Base-by-base conservation (phyloP, 306 rosid species). In the Myrica gale region DNA sequence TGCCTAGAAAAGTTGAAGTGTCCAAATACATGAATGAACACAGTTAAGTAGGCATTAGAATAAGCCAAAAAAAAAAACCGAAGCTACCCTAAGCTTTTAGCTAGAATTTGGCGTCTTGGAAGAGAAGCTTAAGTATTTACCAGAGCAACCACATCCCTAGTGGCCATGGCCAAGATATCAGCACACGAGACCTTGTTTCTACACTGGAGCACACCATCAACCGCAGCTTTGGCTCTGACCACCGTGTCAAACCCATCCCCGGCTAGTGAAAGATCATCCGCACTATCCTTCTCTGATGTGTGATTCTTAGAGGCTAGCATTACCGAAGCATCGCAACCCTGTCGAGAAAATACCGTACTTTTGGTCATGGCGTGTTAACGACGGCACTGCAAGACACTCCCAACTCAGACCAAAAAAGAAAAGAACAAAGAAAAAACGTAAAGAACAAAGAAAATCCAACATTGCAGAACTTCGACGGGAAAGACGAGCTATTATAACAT, bases 281-380 rank as follows among this genome's bases (percentile, higher is more conserved):
- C 57, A 76, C 85, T 84, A 39, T 92, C 89, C 81, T 86, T 90
- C 86, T 94, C 98, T 3, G 95, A 77, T 15, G 81, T 78, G 42
- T 53, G 74, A 67, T 88, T 88, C 71, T 85, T 78, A 23, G 84
- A 77, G 66, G 88, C 83, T n/a, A 94, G 84, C 68, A 94, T 70
- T 63, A 91, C 78, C 43, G 98, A 94, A 60, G 96, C 98, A 85
- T 94, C 98, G 74, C 98, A 94, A 15, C 98, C 98, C 98, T 91
- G 54, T 70, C 4, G n/a, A 26, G 11, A 60, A 21, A 62, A 37
- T 5, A 13, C n/a, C 19, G 37, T 19, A 32, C 68, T 11, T 39
- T 62, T 37, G 5, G 17, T 52, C 19, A 12, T 23, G 26, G 26
- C 26, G 10, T 51, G 17, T 4, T 51, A 10, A 51, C 5, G 10